A percentile compares a stretch with the other conserved stretches of the same genome.
These are phyloP conservation scores for Rhynchospora pubera DNA, from an alignment of 176 grass and related monocot species.

Conservation along the genomic window DNA sequence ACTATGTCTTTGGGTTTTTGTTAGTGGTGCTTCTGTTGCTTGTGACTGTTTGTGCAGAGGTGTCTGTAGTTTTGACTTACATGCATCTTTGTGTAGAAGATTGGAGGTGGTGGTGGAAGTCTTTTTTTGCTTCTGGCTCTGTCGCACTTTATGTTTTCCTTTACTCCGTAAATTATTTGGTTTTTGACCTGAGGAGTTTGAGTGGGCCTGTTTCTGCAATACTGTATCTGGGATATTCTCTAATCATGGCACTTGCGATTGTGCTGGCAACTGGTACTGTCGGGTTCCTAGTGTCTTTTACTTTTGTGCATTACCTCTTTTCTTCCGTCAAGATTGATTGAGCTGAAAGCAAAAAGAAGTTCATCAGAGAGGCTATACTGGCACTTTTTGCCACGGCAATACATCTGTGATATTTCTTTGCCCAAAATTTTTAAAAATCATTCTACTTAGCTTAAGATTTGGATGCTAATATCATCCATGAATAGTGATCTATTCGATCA, in stretches of 20 bases:
- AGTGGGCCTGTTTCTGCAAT: conserved; percentile 72
- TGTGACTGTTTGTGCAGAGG: conserved; percentile 57
- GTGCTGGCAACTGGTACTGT: conserved; percentile 74
- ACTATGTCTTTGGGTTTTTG: conserved; percentile 85
- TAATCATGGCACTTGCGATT: conserved; percentile 67
- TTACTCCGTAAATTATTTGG: conserved; percentile 88
- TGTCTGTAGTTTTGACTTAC: conserved; percentile 71
- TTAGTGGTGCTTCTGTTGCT: conserved; percentile 64
- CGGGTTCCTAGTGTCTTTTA: conserved; percentile 65
- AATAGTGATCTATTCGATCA: neutral
- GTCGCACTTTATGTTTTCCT: conserved; percentile 77
- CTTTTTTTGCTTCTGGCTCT: conserved; percentile 71
- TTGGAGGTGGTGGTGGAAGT: conserved; percentile 93
- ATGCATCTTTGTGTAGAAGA: conserved; percentile 79
- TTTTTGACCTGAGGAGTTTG: conserved; percentile 77
- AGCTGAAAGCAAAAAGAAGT: conserved; percentile 10
- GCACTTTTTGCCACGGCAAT: neutral
- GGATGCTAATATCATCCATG: neutral
- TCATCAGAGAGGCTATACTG: neutral
- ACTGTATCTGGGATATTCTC: conserved; percentile 65
- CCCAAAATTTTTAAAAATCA: neutral
- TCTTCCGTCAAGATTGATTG: conserved; percentile 93
- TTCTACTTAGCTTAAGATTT: conserved; percentile 1
- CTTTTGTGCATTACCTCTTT: conserved; percentile 79
- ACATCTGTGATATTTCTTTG: neutral